A percentile compares a stretch with the other conserved stretches of the same genome.
Evolutionary conservation across 345 rosid species (phyloP).

Genomic region (Sapria himalayana): DNA sequence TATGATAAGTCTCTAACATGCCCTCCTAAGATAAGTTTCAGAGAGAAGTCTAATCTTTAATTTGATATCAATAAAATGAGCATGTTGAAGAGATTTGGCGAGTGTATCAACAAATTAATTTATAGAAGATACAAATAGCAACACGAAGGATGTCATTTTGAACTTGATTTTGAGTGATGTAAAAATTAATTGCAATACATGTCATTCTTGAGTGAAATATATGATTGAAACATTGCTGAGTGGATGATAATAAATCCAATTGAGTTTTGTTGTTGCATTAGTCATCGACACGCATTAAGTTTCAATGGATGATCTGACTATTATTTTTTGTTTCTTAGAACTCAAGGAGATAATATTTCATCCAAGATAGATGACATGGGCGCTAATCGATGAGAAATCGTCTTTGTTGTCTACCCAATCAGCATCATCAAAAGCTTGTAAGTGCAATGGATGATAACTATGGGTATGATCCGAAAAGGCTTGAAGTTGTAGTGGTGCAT

Average conservation of each 20-base stretch:
- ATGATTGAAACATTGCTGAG: neutral
- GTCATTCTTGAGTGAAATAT: constrained; percentile 7
- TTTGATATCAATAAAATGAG: neutral
- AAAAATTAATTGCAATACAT: neutral
- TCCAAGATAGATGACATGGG: neutral
- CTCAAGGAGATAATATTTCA: neutral
- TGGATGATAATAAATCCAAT: neutral
- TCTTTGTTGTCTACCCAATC: neutral
- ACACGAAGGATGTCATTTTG: neutral
- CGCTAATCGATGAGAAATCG: neutral
- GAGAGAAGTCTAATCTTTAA: constrained; percentile 1
- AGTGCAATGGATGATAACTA: neutral
- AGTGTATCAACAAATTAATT: neutral
- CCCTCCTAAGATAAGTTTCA: too few species aligned
- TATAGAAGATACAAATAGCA: neutral
- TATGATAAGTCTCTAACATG: too few species aligned
- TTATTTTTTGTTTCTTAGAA: neutral
- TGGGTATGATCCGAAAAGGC: neutral
- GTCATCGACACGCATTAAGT: neutral
- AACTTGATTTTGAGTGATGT: neutral
- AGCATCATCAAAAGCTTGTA: neutral
- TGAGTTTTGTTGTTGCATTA: neutral
- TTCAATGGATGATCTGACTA: neutral
- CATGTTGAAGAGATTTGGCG: neutral
- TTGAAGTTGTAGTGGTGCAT: neutral